Base-by-base conservation (phyloP, 257 asterid genomes). In the Forsythia viridissima region DNA sequence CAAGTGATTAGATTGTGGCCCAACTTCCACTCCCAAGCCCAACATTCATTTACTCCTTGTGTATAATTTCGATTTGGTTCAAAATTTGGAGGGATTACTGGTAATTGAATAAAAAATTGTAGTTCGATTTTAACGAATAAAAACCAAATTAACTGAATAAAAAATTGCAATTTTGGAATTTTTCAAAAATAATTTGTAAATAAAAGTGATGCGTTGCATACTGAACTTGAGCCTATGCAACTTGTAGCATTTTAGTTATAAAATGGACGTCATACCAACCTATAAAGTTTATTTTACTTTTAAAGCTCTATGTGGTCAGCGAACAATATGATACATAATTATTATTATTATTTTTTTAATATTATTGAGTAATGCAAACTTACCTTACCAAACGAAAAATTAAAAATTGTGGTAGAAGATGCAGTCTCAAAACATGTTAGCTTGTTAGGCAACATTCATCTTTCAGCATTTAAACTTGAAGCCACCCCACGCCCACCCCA, bases 401-500 rank as follows among this genome's bases (percentile, higher is more conserved):
- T n/a, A 0, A 52, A 52, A 46, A 44, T 2, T 57, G 34, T 16
- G 21, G 61, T 5, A 18, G 61, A 6, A 52, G 61, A 52, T 13
- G 16, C 21, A 15, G 74, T 38, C 67, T 30, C 44, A 18, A 8
- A 41, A n/a, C 15, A 6, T 6, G 7, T 30, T 51, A 63, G 37
- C 82, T 30, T 79, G 46, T 36, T 52, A 63, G 59, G 76, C 46
- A 71, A 57, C 44, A 61, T 44, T 70, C 42, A 77, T 8, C 21
- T 72, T 83, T 57, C 24, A 61, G 77, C 12, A 15, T 39, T 43
- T 46, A 68, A 57, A 42, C 11, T 41, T 38, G 4, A 48, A 41
- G 40, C 65, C 59, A 20, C 8, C 66, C 66, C 74, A 48, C 82
- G 0, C 65, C 36, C 46, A 72, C 13, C 77, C 76, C 83, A 59